Evolutionary conservation across 2,329 filamentous ascomycete genomes (phyloP).

Genomic region (Hymenoscyphus fraxineus): DNA sequence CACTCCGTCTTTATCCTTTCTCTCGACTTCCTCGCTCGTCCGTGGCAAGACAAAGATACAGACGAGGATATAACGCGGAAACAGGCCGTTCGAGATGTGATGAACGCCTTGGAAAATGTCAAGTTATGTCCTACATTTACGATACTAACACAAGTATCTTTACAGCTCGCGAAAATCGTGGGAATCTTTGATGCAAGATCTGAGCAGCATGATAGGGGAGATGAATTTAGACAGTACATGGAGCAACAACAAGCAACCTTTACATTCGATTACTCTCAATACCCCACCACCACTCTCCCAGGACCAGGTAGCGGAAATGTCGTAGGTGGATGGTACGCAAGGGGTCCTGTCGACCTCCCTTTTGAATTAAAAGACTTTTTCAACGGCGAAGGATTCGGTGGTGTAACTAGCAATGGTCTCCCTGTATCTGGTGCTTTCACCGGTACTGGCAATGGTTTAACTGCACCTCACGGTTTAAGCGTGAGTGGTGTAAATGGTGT

Average conservation of each 20-base stretch:
- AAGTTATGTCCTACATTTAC: conserved; percentile 31
- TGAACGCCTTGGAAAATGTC: conserved; percentile 24
- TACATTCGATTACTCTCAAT: conserved; percentile 17
- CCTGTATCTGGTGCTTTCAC: no score
- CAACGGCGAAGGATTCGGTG: conserved; percentile 23
- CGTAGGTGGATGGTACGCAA: conserved; percentile 28
- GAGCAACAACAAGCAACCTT: conserved; percentile 24
- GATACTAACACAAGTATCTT: conserved; percentile 29
- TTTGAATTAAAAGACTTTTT: conserved; percentile 31
- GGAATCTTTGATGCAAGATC: conserved; percentile 28
- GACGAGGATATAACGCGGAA: conserved; percentile 28
- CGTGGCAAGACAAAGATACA: conserved; percentile 28
- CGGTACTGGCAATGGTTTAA: no score
- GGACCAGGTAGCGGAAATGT: conserved; percentile 8
- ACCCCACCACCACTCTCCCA: conserved; percentile 9
- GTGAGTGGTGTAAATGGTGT: neutral
- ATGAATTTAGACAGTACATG: conserved; percentile 25
- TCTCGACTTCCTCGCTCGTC: conserved; percentile 32
- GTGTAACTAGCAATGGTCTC: neutral
- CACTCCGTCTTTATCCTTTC: conserved; percentile 31
- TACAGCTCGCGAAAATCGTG: conserved; percentile 33
- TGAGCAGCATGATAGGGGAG: conserved; percentile 16
- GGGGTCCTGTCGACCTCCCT: conserved; percentile 24
- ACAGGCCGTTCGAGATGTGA: conserved; percentile 29
- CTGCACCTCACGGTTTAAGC: neutral